phyloP scores from a whole-genome alignment of 805 yeast genomes.

The Nakazawaea holstii region DNA sequence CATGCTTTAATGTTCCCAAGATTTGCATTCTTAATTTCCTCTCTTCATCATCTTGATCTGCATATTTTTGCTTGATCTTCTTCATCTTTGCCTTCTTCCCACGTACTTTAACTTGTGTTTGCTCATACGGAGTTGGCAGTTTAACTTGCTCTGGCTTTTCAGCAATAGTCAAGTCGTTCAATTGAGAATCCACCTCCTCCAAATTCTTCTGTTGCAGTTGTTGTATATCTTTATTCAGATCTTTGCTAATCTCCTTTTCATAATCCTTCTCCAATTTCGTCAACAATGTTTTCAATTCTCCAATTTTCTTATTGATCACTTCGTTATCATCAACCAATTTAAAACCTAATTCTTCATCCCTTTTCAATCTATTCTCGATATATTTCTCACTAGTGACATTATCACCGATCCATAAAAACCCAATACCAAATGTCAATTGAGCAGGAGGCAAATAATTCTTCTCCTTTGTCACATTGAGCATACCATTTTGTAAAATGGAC shows the following conservation, averaged over 20 bases:
- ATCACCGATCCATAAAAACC: conserved; percentile 68
- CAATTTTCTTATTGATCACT: conserved; percentile 17
- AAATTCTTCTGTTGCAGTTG: background rate
- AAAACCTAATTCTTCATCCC: conserved; percentile 25
- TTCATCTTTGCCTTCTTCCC: conserved; percentile 84
- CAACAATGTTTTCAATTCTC: conserved; percentile 25
- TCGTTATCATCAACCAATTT: conserved; percentile 23
- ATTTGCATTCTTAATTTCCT: conserved; percentile 68
- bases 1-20: conserved; percentile 74
- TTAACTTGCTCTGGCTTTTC: conserved; percentile 4
- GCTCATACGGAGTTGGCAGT: conserved; percentile 16
- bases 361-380: conserved; percentile 18
- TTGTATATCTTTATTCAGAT: background rate
- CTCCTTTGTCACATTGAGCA: conserved; percentile 47
- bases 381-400: conserved; percentile 39
- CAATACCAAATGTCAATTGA: conserved; percentile 89
- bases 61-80: conserved; percentile 78
- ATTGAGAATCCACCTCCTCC: background rate
- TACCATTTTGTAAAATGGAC: conserved; percentile 54
- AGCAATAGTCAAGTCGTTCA: background rate
- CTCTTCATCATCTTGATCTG: conserved; percentile 91
- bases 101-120: conserved; percentile 45
- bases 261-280: conserved; percentile 18
- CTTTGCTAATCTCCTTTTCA: conserved; percentile 6
- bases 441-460: conserved; percentile 66